Evolutionary conservation across 768 basidiomycete species (phyloP).

Genomic region (Tremella fuciformis): DNA sequence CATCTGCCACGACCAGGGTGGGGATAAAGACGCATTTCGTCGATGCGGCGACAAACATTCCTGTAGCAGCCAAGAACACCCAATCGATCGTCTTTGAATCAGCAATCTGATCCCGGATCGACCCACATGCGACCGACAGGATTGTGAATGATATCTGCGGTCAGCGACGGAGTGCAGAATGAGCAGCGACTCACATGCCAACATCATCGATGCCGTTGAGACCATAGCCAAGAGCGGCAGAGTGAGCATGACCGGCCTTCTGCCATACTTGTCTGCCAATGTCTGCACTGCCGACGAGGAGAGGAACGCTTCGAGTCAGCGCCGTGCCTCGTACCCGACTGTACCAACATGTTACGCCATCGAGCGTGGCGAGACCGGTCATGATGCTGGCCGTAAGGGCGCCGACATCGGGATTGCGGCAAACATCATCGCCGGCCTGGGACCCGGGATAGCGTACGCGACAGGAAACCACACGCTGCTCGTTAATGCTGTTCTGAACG

Average conservation of each 20-base stretch:
- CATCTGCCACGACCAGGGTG: constrained; percentile 37
- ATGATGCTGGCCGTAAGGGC: constrained; percentile 34
- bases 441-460: constrained; percentile 13
- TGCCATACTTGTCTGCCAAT: constrained; percentile 37
- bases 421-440: constrained; percentile 26
- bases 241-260: constrained; percentile 34
- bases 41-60: constrained; percentile 41
- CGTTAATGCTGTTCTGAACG: background rate
- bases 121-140: background rate
- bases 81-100: constrained; percentile 22
- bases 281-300: constrained; percentile 37
- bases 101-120: background rate
- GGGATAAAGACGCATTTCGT: constrained; percentile 44
- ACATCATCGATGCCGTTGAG: constrained; percentile 33
- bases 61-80: constrained; percentile 32
- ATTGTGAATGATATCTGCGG: constrained; percentile 10
- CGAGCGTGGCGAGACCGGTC: constrained; percentile 40
- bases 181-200: constrained; percentile 31
- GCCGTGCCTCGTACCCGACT: background rate
- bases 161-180: constrained; percentile 1
- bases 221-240: constrained; percentile 37
- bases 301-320: constrained; percentile 32
- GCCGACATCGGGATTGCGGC: constrained; percentile 30
- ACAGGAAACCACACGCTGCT: background rate
- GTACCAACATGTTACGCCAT: constrained; percentile 39